Conservation (phyloP, 768 basidiomycete species). For the Leccinum obscurum region DNA sequence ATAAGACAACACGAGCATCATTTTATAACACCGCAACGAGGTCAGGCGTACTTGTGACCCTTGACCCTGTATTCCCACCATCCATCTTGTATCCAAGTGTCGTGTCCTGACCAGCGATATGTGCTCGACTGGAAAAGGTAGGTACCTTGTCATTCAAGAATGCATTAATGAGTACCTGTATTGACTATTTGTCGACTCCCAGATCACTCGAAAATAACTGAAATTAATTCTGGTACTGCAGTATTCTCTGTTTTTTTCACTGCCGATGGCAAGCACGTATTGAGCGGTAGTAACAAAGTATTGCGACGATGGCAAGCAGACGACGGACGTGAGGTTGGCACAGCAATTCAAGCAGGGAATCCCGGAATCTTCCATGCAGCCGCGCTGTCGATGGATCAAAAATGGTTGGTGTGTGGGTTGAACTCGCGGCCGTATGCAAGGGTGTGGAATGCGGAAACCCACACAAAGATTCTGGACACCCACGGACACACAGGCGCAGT, state of each 20-base stretch:
- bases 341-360: not conserved
- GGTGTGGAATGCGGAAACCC: not conserved
- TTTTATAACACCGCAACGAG: too few species aligned
- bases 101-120: not conserved
- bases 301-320: constrained; percentile 1
- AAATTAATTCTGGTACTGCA: not conserved
- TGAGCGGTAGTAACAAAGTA: not conserved
- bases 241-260: not conserved
- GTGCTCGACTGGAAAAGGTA: not conserved
- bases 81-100: not conserved
- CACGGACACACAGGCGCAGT: not conserved
- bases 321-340: not conserved
- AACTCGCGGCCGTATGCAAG: not conserved
- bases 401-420: not conserved
- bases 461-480: not conserved
- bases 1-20: too few species aligned
- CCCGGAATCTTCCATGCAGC: not conserved
- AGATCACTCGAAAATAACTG: not conserved
- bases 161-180: too few species aligned
- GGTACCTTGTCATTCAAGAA: not conserved
- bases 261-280: not conserved
- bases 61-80: too few species aligned
- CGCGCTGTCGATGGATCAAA: not conserved
- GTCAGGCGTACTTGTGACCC: too few species aligned
- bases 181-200: not conserved